phyloP scores from a whole-genome alignment of 2,329 filamentous ascomycete species.

The Aureobasidium sp. region DNA sequence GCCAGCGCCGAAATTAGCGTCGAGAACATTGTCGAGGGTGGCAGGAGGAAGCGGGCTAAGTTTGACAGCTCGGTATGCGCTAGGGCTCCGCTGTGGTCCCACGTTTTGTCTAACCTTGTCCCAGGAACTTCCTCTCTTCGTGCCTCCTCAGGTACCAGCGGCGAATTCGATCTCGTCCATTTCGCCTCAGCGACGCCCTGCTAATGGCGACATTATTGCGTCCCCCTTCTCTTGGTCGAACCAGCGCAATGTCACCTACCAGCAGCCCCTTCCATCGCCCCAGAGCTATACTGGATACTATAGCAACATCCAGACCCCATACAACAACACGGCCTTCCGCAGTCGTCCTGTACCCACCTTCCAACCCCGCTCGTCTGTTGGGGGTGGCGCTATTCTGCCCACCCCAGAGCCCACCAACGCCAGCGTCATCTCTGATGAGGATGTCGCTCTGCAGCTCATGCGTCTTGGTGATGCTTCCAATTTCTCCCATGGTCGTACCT shows the following conservation, averaged over 20 bases:
- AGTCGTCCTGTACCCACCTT: constrained; percentile 45
- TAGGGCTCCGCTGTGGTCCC: constrained; percentile 16
- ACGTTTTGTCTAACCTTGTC: constrained; percentile 17
- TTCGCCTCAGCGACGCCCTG: constrained; percentile 71
- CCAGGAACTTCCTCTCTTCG: constrained; percentile 92
- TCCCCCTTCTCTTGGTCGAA: constrained; percentile 58
- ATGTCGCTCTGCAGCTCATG: constrained; percentile 95
- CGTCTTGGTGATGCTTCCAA: constrained; percentile 90
- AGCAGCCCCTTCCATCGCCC: constrained; percentile 73
- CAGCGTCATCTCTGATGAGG: constrained; percentile 95
- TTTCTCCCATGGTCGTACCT: constrained; percentile 81
- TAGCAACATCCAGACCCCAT: constrained; percentile 13
- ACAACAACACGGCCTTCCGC: constrained; percentile 46
- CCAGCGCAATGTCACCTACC: constrained; percentile 73
- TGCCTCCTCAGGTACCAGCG: constrained; percentile 86
- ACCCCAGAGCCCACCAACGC: constrained; percentile 96
- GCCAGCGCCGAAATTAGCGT: constrained; percentile 96
- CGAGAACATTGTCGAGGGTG: constrained; percentile 96
- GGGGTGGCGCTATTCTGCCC: constrained; percentile 59
- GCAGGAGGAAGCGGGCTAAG: constrained; percentile 88
- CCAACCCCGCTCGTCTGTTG: constrained; percentile 35
- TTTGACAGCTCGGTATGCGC: constrained; percentile 89
- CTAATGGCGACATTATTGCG: constrained; percentile 63
- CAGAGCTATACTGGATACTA: constrained; percentile 55
- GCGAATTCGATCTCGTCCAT: constrained; percentile 96